Evolutionary conservation across 2,329 filamentous ascomycete genomes (phyloP).

Genomic region (Botrytis sinoallii): DNA sequence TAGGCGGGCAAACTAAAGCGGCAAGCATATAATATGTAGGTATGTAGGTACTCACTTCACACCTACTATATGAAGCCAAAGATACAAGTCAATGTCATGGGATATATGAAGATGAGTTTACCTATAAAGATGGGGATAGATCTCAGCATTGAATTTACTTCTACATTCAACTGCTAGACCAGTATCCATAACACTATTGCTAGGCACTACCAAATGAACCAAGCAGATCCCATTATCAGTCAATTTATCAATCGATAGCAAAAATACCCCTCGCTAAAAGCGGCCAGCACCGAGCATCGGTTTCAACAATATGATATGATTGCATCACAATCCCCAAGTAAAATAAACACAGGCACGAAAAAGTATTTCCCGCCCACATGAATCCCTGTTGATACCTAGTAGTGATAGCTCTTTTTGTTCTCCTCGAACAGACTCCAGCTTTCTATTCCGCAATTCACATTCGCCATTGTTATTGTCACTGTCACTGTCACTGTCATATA

Average conservation of each 20-base stretch:
- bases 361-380: background rate
- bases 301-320: background rate
- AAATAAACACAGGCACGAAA: background rate
- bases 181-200: background rate
- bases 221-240: background rate
- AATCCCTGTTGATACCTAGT: background rate
- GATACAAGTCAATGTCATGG: background rate
- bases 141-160: background rate
- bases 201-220: background rate
- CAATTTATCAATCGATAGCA: background rate
- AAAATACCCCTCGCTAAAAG: constrained; percentile 1
- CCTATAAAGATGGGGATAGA: background rate
- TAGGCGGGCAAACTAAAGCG: background rate
- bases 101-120: background rate
- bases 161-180: background rate
- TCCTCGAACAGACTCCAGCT: background rate
- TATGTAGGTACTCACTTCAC: too few relatives aligned
- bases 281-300: constrained; percentile 1
- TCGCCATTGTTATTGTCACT: background rate
- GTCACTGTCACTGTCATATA: background rate
- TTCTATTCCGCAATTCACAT: background rate
- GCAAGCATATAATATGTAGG: background rate
- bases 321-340: background rate
- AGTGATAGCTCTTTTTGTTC: background rate
- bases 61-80: background rate